Evolutionary conservation across 1,284 basidiomycete genomes (phyloP).

Genomic region (Papiliotrema fonsecae): DNA sequence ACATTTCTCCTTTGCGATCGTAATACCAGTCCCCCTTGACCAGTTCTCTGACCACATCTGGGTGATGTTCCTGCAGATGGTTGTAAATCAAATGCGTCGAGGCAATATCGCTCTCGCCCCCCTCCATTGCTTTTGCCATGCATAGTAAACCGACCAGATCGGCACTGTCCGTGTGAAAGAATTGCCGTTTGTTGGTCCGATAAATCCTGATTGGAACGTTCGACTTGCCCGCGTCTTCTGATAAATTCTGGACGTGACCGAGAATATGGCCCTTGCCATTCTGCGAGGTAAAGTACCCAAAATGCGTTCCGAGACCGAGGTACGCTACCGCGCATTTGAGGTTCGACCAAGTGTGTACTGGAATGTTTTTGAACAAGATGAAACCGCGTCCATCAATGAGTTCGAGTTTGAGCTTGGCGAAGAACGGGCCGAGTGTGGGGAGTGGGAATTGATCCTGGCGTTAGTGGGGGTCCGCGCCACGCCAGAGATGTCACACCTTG

Average conservation of each 20-base stretch:
- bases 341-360: constrained; percentile 41
- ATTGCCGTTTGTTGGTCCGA: constrained; percentile 46
- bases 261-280: constrained; percentile 48
- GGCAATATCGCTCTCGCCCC: constrained; percentile 50
- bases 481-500: constrained; percentile 14
- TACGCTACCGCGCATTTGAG: constrained; percentile 46
- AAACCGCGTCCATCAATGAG: constrained; percentile 42
- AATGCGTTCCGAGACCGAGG: constrained; percentile 44
- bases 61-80: constrained; percentile 46
- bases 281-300: constrained; percentile 43
- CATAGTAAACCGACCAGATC: constrained; percentile 50
- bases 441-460: constrained; percentile 25
- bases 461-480: no score
- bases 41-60: constrained; percentile 48
- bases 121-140: constrained; percentile 47
- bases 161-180: constrained; percentile 43
- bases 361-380: constrained; percentile 48
- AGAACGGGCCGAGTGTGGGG: constrained; percentile 12
- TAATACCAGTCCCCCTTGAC: constrained; percentile 42
- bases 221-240: constrained; percentile 45
- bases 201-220: constrained; percentile 51
- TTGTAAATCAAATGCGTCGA: constrained; percentile 50
- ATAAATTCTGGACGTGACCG: constrained; percentile 49
- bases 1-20: constrained; percentile 48
- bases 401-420: constrained; percentile 22